Percentiles rank a stretch among this genome's conserved stretches.
phyloP scores from a whole-genome alignment of 495 filamentous ascomycete species.

The Penicillium silybi region DNA sequence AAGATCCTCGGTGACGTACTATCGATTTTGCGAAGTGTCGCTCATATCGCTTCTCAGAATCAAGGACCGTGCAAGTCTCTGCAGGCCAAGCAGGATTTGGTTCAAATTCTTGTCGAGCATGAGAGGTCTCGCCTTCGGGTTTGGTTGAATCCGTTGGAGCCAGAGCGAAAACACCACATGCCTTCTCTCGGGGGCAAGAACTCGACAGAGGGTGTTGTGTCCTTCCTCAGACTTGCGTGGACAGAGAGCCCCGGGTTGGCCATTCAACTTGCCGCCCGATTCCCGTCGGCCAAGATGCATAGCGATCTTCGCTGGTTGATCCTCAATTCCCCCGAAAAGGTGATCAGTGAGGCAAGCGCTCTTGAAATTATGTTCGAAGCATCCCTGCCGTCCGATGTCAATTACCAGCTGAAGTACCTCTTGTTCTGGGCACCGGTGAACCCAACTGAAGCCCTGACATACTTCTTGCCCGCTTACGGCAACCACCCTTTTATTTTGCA shows the following conservation, averaged over 20 bases:
- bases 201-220: slow-evolving; percentile 33
- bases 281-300: slow-evolving; percentile 66
- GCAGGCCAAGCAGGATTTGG: slow-evolving; percentile 72
- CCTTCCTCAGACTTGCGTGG: slow-evolving; percentile 80
- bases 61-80: slow-evolving; percentile 58
- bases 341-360: slow-evolving; percentile 70
- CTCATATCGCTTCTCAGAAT: slow-evolving; percentile 52
- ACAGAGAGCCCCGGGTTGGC: slow-evolving; percentile 74
- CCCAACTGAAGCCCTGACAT: slow-evolving; percentile 86
- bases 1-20: slow-evolving; percentile 75
- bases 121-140: slow-evolving; percentile 80
- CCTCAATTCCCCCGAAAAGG: slow-evolving; percentile 77
- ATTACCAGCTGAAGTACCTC: slow-evolving; percentile 86
- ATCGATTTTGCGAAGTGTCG: slow-evolving; percentile 53
- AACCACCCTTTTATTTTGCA: slow-evolving; percentile 94
- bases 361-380: slow-evolving; percentile 76
- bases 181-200: slow-evolving; percentile 32
- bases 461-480: slow-evolving; percentile 88
- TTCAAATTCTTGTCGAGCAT: slow-evolving; percentile 75
- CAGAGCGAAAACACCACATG: slow-evolving; percentile 56
- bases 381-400: slow-evolving; percentile 70
- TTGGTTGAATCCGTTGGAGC: slow-evolving; percentile 83
- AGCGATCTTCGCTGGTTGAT: slow-evolving; percentile 74
- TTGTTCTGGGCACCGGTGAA: slow-evolving; percentile 94
- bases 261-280: slow-evolving; percentile 74